Base-by-base conservation (phyloP, 805 yeast species). In the Ogataea zsoltii region DNA sequence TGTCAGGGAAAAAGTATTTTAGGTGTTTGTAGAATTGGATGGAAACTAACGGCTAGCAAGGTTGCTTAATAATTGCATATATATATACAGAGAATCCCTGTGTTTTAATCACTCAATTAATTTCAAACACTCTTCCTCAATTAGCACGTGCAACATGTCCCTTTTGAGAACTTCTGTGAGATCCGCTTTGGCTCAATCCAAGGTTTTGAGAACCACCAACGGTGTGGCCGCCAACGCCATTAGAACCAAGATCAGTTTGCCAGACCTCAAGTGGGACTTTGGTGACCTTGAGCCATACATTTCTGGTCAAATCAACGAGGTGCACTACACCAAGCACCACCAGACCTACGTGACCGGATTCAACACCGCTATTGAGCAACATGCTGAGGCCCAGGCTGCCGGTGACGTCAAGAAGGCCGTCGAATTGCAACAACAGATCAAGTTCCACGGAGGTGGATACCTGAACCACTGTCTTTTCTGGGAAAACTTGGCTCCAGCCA, bases 361-460 rank as follows among this genome's bases (percentile, higher is more conserved):
- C 73, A 90, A 89, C 72, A 68, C 82, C 19, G 89, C 94, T 18
- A 66, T 78, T 55, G 95, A 86, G 67, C 83, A 88, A 69, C 74
- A 81, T 42, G 77, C 77, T 11, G 86, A 79, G 57, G 90, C 96
- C 38, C 61, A 77, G 49, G 67, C 70, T 32, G 72, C 73, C 44
- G 79, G 83, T 51, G 86, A 84, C 50, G 74, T 75, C 50, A 71
- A 77, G 60, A 79, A 78, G 61, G 68, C 83, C 40, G 75, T 84
- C 59, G 79, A 74, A 54, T 72, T 88, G 54, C 86, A 85, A 66
- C 85, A 86, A 58, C 72, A 77, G 56, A 80, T 90, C 73, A 89
- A 87, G 65, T 89, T 89, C 81, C 91, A 89, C 68, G 94, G 94
- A 57, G 97, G 97, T 66, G 97, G 97, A 25, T 87, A 74, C 74